Evolutionary conservation across 345 rosid species (phyloP), one percentile per base, ranked within the genome.

Genomic region (Heritiera littoralis): DNA sequence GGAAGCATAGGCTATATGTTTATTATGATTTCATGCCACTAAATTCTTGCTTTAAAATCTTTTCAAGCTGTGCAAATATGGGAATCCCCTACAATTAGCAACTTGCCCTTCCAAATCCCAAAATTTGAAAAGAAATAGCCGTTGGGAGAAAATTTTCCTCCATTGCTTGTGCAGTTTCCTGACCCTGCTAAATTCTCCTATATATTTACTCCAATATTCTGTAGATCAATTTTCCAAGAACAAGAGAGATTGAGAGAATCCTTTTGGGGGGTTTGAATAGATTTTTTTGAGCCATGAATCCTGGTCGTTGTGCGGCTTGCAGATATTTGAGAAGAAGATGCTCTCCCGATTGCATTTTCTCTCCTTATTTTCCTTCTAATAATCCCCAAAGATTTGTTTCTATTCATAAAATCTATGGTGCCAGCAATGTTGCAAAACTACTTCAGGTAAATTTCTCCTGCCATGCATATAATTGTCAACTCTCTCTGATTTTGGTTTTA

Each of bases 321-420:
- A 89, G 83, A 74, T 88, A 88, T 83, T 51, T 90, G 78, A 89
- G 94, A 84, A 90, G 98, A 80, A 92, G 84, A 81, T 93, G 92
- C 80, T 83, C 87, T 71, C 59, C 82, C 56, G 91, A 89, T 85
- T 92, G 94, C 79, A 83, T 90, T 75, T 93, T 92, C 88, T 84
- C 90, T 20, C 94, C 89, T 69, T 83, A 90, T 77, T 90, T 89
- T 71, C 94, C 91, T 46, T 67, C 93, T 48, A 81, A 72, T n/a
- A 67, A 88, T 67, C 92, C 94, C 76, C 79, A 80, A 73, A 89
- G 87, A 86, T 92, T 92, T 82, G 89, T 85, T 59, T 81, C 69
- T 40, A 76, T 90, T 78, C 98, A 91, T 79, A 85, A 81, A 85
- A 87, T 92, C 82, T 88, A 90, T 82, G 97, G 97, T 18, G 96